Percentiles rank a stretch among this genome's conserved stretches.
These are phyloP conservation scores for Colletotrichum coccodes DNA, from an alignment of 2,329 filamentous ascomycete genomes.

Conservation along the genomic window DNA sequence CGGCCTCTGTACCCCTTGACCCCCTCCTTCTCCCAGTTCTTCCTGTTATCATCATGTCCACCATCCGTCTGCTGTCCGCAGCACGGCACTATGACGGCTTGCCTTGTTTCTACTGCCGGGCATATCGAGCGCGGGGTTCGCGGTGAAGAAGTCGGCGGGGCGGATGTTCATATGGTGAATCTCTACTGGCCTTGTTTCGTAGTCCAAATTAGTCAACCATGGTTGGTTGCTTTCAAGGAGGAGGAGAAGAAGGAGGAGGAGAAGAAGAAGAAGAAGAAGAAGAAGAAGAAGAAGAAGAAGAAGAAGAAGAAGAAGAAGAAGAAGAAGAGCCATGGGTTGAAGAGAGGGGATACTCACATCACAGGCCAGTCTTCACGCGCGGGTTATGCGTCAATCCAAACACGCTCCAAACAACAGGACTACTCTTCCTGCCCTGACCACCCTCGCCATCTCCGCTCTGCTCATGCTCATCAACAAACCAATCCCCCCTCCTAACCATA, in stretches of 20 bases:
- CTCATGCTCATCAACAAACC: constrained; percentile 46
- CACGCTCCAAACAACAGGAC: constrained; percentile 56
- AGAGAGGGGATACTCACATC: constrained; percentile 51
- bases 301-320: not conserved
- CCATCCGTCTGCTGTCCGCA: constrained; percentile 35
- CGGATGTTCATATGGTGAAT: constrained; percentile 57
- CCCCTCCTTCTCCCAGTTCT: not conserved
- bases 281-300: not conserved
- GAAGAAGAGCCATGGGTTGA: too few species aligned
- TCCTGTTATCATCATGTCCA: not conserved
- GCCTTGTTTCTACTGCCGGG: constrained; percentile 49
- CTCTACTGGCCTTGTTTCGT: constrained; percentile 53
- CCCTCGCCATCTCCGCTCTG: constrained; percentile 4
- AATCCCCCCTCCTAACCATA: constrained; percentile 58
- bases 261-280: not conserved
- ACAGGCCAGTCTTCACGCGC: constrained; percentile 61
- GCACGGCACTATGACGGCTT: constrained; percentile 53
- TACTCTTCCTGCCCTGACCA: constrained; percentile 37
- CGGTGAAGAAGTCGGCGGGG: constrained; percentile 57
- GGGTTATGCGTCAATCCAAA: constrained; percentile 61
- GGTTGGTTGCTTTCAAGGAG: not conserved
- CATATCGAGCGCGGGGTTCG: constrained; percentile 58
- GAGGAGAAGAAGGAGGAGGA: not conserved
- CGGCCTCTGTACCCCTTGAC: constrained; percentile 17
- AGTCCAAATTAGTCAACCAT: not conserved